Evolutionary conservation across 2,329 filamentous ascomycete species (phyloP).

Genomic region (Cryphonectria japonica): DNA sequence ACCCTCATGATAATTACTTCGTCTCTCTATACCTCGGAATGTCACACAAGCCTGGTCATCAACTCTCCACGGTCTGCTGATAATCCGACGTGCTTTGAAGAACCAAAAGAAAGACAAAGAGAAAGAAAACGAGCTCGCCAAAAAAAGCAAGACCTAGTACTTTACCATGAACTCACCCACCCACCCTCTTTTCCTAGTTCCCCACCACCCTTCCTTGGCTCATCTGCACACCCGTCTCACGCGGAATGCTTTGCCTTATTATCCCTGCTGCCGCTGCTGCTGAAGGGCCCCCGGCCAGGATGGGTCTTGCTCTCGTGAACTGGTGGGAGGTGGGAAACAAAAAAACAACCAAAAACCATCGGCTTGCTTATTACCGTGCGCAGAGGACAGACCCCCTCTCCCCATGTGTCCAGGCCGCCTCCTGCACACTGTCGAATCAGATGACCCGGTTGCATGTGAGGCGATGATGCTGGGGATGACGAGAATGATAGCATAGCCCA

Average conservation of each 20-base stretch:
- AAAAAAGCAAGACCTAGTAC: neutral
- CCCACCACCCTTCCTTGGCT: neutral
- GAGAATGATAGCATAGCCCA: neutral
- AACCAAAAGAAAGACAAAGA: too few species aligned
- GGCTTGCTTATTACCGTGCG: conserved; percentile 27
- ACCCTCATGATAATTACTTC: neutral
- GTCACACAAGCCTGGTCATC: neutral
- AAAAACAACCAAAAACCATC: neutral
- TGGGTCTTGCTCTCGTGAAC: neutral
- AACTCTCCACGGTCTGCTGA: neutral
- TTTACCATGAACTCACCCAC: neutral
- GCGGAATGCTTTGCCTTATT: neutral
- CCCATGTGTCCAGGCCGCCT: conserved; percentile 1
- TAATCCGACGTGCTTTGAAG: neutral
- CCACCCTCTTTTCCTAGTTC: neutral
- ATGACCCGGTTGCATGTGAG: conserved; percentile 25
- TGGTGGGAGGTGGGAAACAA: neutral
- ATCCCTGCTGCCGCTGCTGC: neutral
- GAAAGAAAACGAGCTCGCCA: too few species aligned
- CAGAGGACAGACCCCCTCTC: neutral
- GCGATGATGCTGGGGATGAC: neutral
- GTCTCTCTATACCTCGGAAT: neutral
- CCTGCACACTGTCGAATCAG: conserved; percentile 25
- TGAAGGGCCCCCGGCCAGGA: neutral
- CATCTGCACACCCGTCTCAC: neutral